Evolutionary conservation across 2,329 filamentous ascomycete genomes (phyloP), one percentile per base, ranked within the genome.

Genomic region (Xylariaceae sp.): DNA sequence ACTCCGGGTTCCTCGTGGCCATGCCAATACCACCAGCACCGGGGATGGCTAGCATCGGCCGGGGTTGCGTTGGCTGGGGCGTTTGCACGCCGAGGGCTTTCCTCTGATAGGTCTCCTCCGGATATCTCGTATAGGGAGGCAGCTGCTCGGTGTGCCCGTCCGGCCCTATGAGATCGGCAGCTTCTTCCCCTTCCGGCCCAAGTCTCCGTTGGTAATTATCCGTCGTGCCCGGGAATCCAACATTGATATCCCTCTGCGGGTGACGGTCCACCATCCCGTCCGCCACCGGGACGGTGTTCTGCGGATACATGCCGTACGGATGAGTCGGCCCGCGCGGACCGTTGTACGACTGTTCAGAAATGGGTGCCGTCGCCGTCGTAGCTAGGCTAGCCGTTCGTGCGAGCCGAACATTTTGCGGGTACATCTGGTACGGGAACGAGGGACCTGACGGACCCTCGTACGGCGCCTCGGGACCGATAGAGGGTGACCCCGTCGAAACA

Each of bases 91-190:
- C 70, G 18, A 71, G 64, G 47, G 75, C 72, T 67, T 83, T 91
- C 79, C 72, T 83, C 69, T 70, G 82, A 73, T 75, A 87, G 0
- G 78, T 78, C 54, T 91, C 89, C 50, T 96, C 90, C 2, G 93
- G 91, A 73, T 96, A 97, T 71, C 91, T 83, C 14, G 91, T 90
- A 70, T 98, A 98, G 0, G 93, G 93, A 12, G 93, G 93, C 18
- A 97, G 77, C 71, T 96, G 91, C 73, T 98, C 93, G 1, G 89
- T 88, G 69, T 97, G 92, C 1, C 93, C 93, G 67, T 96, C 86
- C 0, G 89, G 90, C 1, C 92, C 92, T 49, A 97, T 88, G 51
- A 97, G 85, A 70, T 93, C 92, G 45, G 89, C 91, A n/a, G 84
- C 79, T 65, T 96, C 93, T 74, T 96, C 91, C 50, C 91, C 91